Conservation (phyloP, 768 basidiomycete genomes). For the Boletus subparvulus region DNA sequence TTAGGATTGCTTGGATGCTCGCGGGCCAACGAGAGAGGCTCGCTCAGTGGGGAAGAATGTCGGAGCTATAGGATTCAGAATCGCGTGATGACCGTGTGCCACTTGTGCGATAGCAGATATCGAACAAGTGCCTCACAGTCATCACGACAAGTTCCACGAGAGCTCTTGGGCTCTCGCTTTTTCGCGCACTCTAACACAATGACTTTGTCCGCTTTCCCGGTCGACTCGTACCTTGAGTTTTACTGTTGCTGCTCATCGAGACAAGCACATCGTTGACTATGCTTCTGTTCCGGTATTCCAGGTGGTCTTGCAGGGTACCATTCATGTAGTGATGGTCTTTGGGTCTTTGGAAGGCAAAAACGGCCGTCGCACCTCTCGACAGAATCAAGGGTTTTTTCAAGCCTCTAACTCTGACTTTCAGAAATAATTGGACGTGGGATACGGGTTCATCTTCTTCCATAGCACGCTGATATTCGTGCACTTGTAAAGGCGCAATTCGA, state of each 20-base stretch:
- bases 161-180: too few species aligned
- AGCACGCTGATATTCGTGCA: constrained; percentile 5
- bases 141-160: too few species aligned
- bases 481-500: constrained; percentile 61
- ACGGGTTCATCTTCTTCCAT: constrained; percentile 25
- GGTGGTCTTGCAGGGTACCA: constrained; percentile 77
- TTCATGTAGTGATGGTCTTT: constrained; percentile 9
- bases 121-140: too few species aligned
- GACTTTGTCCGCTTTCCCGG: too few species aligned
- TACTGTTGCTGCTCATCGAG: constrained; percentile 38
- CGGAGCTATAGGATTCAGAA: too few species aligned
- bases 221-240: constrained; percentile 24
- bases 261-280: constrained; percentile 57
- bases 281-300: constrained; percentile 81
- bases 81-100: too few species aligned
- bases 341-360: constrained; percentile 68
- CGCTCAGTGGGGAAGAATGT: too few species aligned
- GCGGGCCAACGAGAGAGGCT: too few species aligned
- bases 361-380: constrained; percentile 92
- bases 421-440: constrained; percentile 84
- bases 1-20: too few species aligned
- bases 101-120: too few species aligned
- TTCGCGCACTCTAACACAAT: too few species aligned
- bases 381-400: constrained; percentile 98
- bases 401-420: constrained; percentile 93